Evolutionary conservation across 768 basidiomycete species (phyloP), one percentile per base, ranked within the genome.

Genomic region (Coprinellus micaceus): DNA sequence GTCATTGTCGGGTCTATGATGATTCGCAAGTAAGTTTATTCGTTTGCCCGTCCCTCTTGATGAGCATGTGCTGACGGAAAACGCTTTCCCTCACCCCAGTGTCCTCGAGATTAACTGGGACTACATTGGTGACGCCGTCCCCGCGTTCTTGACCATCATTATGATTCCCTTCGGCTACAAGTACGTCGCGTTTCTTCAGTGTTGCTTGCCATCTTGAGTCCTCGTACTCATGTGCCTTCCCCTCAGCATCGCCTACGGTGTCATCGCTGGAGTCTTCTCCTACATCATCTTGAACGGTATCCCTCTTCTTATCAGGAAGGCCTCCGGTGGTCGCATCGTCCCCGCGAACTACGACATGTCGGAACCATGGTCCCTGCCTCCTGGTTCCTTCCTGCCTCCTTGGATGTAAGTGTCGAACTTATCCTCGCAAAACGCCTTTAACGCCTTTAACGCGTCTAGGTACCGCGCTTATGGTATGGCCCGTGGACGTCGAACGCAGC

Each of bases 21-120:
- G 91, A 89, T 91, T 69, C 81, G 88, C 66, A 92, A 91, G 83
- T 84, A 58, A 21, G 80, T 73, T n/a, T 24, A 44, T 46, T 13
- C 36, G 21, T 21, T 9, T 29, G 50, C 37, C 22, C 11, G 50
- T 12, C 53, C 17, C 59, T 33, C n/a, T 33, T 33, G 1, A 17
- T 13, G 53, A 33, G 13, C 33, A 33, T 6, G 26, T n/a, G 56
- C 47, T 40, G 45, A 4, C 36, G 19, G 29, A 29, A 24, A 25
- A 46, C 21, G 13, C 43, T 57, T 39, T 61, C 13, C 15, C 24
- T 44, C 17, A 58, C 10, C 53, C 1, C 47, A 87, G 84, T 62
- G 88, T 90, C 21, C 79, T 83, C 29, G 91, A 91, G 45, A 87
- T 94, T 69, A 94, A 94, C 70, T 94, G 91, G 91, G 79, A 86